phyloP scores from a whole-genome alignment of 768 basidiomycete genomes.

The Chlorophyllum brunneum region DNA sequence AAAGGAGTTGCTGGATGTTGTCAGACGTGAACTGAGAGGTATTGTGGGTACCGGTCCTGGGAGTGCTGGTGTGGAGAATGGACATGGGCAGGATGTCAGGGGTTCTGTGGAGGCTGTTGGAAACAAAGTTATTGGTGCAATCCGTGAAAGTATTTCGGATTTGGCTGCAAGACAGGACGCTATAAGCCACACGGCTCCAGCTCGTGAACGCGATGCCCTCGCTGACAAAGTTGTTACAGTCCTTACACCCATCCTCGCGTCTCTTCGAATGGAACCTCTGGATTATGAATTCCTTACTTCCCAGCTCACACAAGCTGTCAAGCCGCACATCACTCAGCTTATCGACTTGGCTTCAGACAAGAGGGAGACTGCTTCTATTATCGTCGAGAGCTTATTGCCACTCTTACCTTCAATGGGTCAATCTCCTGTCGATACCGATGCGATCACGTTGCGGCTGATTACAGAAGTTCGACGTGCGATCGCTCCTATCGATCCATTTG shows the following conservation, averaged over 20 bases:
- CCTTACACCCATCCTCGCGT: constrained; percentile 56
- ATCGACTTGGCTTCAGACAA: constrained; percentile 89
- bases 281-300: constrained; percentile 77
- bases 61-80: constrained; percentile 18
- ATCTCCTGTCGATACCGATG: constrained; percentile 46
- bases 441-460: constrained; percentile 55
- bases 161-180: constrained; percentile 55
- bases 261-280: constrained; percentile 60
- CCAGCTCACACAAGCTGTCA: constrained; percentile 78
- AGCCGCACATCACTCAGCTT: constrained; percentile 84
- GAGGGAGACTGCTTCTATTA: constrained; percentile 79
- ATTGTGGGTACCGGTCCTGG: constrained; percentile 27
- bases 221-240: constrained; percentile 56
- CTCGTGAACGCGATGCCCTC: constrained; percentile 54
- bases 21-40: constrained; percentile 60
- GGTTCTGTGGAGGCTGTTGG: constrained; percentile 57
- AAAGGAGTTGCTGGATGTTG: constrained; percentile 47
- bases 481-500: constrained; percentile 76
- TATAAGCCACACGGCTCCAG: constrained; percentile 40
- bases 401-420: constrained; percentile 46
- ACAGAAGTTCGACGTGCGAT: constrained; percentile 69
- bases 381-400: constrained; percentile 69
- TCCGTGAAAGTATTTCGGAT: constrained; percentile 58
- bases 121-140: constrained; percentile 51
- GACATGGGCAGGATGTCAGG: constrained; percentile 28